These are phyloP conservation scores for Trichoderma koningiopsis DNA, from an alignment of 2,329 filamentous ascomycete genomes.

Conservation along the genomic window DNA sequence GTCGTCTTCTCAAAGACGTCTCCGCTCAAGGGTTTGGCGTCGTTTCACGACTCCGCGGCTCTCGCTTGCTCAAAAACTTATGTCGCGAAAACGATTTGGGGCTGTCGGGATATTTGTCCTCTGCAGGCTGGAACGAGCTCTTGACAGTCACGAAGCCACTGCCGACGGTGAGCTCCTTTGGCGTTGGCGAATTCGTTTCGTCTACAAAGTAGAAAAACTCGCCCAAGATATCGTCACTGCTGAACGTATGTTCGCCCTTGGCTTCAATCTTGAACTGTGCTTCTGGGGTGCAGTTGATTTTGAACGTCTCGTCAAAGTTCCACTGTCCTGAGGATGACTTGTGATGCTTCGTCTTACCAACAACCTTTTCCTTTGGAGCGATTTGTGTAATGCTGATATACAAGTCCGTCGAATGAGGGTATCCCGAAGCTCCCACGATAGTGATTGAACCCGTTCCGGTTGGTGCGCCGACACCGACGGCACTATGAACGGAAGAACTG, in stretches of 20 bases:
- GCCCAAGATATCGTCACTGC: constrained; percentile 79
- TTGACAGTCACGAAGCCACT: constrained; percentile 70
- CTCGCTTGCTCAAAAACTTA: constrained; percentile 59
- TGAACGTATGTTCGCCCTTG: constrained; percentile 82
- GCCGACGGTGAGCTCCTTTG: constrained; percentile 76
- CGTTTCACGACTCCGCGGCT: constrained; percentile 49
- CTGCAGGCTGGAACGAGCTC: constrained; percentile 67
- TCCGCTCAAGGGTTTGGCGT: constrained; percentile 40
- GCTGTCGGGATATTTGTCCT: constrained; percentile 48
- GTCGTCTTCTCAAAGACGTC: neutral
- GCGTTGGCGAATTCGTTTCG: constrained; percentile 66
- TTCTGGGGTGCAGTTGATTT: constrained; percentile 75
- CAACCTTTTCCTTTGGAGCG: constrained; percentile 69
- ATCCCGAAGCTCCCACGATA: constrained; percentile 76
- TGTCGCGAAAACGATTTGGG: constrained; percentile 52
- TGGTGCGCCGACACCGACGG: constrained; percentile 58
- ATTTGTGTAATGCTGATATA: constrained; percentile 73
- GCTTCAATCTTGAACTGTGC: constrained; percentile 83
- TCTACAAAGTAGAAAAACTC: constrained; percentile 91
- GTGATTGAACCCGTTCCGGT: constrained; percentile 78
- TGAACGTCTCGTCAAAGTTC: constrained; percentile 78
- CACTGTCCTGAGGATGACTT: constrained; percentile 70
- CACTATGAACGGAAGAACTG: constrained; percentile 68
- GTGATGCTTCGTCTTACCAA: constrained; percentile 91
- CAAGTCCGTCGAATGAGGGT: constrained; percentile 74